Conservation (phyloP, 805 yeast species). For the Maudiozyma bulderi region DNA sequence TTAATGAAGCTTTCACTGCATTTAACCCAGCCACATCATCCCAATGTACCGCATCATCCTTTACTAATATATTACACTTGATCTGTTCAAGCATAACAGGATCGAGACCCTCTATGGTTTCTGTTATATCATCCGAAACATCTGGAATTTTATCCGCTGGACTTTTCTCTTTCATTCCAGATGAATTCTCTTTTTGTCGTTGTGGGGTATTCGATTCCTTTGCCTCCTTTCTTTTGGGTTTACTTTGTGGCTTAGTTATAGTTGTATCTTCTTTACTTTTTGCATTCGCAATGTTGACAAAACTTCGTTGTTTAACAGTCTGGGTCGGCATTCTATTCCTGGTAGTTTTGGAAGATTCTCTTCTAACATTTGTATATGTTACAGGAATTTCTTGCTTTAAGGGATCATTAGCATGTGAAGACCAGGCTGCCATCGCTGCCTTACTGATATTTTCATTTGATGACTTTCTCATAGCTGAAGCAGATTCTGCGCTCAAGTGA, state of each 20-base stretch:
- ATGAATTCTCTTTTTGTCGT: neutral
- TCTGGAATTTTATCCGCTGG: neutral
- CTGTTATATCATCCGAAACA: neutral
- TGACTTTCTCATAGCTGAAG: neutral
- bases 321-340: neutral
- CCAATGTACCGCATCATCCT: constrained; percentile 93
- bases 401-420: neutral
- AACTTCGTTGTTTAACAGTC: neutral
- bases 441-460: constrained; percentile 3
- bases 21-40: constrained; percentile 92
- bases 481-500: neutral
- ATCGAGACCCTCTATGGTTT: constrained; percentile 55
- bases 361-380: neutral
- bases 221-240: neutral
- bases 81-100: constrained; percentile 72
- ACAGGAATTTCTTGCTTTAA: neutral
- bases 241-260: neutral
- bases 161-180: neutral
- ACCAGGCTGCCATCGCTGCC: constrained; percentile 9
- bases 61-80: constrained; percentile 77
- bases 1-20: constrained; percentile 75
- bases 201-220: neutral
- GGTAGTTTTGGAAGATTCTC: neutral
- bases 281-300: neutral
- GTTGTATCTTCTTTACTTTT: neutral